Conservation (phyloP, 2,329 filamentous ascomycete genomes). For the Tolypocladium pustulatum region DNA sequence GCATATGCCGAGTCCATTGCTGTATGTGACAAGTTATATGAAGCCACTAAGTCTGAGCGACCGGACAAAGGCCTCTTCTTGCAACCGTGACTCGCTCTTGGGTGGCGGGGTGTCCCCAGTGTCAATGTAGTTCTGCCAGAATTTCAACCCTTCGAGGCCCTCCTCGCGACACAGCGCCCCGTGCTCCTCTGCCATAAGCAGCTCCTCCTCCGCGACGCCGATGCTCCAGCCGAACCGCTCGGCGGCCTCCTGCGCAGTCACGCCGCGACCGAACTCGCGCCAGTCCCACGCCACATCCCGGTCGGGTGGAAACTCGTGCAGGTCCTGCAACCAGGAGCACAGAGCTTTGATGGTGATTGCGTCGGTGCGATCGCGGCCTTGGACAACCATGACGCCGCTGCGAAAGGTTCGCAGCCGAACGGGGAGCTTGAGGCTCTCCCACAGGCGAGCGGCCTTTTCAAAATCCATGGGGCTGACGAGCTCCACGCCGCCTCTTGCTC, state of each 20-base stretch:
- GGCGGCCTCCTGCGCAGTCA: conserved; percentile 82
- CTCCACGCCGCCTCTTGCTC: conserved; percentile 85
- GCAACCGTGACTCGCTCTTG: conserved; percentile 16
- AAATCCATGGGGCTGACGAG: conserved; percentile 88
- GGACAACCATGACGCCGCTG: conserved; percentile 89
- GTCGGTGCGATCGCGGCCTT: conserved; percentile 78
- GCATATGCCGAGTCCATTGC: background rate
- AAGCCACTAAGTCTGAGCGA: conserved; percentile 33
- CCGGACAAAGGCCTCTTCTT: conserved; percentile 30
- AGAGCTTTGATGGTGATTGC: conserved; percentile 76
- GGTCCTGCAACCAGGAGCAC: conserved; percentile 63
- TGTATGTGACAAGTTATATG: conserved; percentile 7
- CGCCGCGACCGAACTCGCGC: conserved; percentile 66
- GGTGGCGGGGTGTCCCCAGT: conserved; percentile 26
- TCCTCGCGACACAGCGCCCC: conserved; percentile 85
- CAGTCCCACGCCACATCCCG: conserved; percentile 65
- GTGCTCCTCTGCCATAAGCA: conserved; percentile 93
- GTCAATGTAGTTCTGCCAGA: conserved; percentile 75
- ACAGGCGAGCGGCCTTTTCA: conserved; percentile 76
- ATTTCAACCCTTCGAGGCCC: conserved; percentile 79
- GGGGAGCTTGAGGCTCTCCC: conserved; percentile 79
- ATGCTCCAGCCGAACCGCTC: conserved; percentile 95
- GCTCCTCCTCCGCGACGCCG: conserved; percentile 86
- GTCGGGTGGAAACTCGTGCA: conserved; percentile 56
- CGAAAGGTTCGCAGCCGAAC: conserved; percentile 82